Base-by-base conservation (phyloP, 2,329 filamentous ascomycete species). In the Ophiosphaerella herpotricha region DNA sequence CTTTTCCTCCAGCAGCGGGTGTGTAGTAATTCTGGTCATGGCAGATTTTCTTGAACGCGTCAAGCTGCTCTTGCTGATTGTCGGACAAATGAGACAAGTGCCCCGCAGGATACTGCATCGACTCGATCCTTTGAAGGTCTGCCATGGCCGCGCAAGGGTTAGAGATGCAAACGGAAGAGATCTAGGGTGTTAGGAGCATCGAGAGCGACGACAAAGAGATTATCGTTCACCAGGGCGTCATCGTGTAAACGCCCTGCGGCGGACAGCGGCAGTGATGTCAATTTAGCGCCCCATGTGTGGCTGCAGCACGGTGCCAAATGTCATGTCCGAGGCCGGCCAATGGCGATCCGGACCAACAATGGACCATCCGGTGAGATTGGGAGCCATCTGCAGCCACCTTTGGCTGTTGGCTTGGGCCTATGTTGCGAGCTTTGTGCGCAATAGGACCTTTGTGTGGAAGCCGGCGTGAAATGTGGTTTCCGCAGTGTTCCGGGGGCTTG, bases 81-180 rank as follows among this genome's bases (percentile, higher is more conserved):
- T 81, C 77, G 23, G 78, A 89, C 52, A 97, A 80, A 73, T 93
- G 87, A 41, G 90, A 87, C 39, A 93, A 77, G 71, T 96, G 91
- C n/a, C 90, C 91, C 41, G 82, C 77, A 2, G 89, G 89, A 72
- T 88, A 92, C 67, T 80, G 74, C 58, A 71, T 74, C n/a, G 73
- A 75, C 54, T 75, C 73, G 55, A 71, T 52, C 50, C 69, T 61
- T 39, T 54, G 58, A 29, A 75, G 67, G 37, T 74, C 69, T 12
- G 68, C 62, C 69, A 72, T 72, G 54, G 31, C 55, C 46, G 40
- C 23, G 21, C 42, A 38, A 32, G 47, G 43, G 32, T 35, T 18
- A 31, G 35, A 43, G 40, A 23, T 14, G 44, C 16, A 37, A 44
- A 47, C 37, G 21, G 40, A 37, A 43, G 34, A 45, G 33, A 29